Evolutionary conservation across 1,284 basidiomycete species (phyloP).

Genomic region (Cryptococcus sp.): DNA sequence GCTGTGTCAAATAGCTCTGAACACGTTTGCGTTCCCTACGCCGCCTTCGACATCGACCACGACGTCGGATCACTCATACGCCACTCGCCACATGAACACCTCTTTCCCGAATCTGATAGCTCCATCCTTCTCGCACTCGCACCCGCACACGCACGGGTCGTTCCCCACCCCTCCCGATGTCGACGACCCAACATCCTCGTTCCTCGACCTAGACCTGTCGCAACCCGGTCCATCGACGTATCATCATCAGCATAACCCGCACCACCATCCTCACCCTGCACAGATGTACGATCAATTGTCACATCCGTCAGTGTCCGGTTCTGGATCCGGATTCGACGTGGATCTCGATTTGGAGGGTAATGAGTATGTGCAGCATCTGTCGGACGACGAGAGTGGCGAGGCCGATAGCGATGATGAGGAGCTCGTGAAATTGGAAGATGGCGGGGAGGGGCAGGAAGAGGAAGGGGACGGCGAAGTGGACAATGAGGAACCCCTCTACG

Average conservation of each 20-base stretch:
- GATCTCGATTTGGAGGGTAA: constrained; percentile 15
- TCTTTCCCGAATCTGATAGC: constrained; percentile 17
- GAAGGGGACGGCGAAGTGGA: constrained; percentile 48
- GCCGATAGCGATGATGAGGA: constrained; percentile 16
- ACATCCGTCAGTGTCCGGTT: constrained; percentile 3
- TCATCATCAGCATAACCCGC: constrained; percentile 1
- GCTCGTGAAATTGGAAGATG: constrained; percentile 16
- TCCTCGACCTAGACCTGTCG: constrained; percentile 34
- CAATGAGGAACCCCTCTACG: constrained; percentile 93
- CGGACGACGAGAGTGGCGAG: constrained; percentile 9
- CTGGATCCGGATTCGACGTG: constrained; percentile 5
- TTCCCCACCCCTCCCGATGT: constrained; percentile 16
- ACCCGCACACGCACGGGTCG: constrained; percentile 4
- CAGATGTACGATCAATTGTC: constrained; percentile 7
- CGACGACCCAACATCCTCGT: constrained; percentile 28
- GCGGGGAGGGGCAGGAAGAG: constrained; percentile 28
- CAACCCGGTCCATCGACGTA: constrained; percentile 39
- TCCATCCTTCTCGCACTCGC: constrained; percentile 15
- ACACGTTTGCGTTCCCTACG: constrained; percentile 17
- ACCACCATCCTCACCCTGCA: not conserved
- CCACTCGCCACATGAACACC: constrained; percentile 12
- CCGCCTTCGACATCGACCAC: constrained; percentile 11
- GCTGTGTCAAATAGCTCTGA: constrained; percentile 4
- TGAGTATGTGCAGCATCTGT: constrained; percentile 15
- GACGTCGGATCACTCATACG: constrained; percentile 9